These are phyloP conservation scores for Exophiala mesophila DNA, from an alignment of 2,329 filamentous ascomycete genomes.

Conservation along the genomic window DNA sequence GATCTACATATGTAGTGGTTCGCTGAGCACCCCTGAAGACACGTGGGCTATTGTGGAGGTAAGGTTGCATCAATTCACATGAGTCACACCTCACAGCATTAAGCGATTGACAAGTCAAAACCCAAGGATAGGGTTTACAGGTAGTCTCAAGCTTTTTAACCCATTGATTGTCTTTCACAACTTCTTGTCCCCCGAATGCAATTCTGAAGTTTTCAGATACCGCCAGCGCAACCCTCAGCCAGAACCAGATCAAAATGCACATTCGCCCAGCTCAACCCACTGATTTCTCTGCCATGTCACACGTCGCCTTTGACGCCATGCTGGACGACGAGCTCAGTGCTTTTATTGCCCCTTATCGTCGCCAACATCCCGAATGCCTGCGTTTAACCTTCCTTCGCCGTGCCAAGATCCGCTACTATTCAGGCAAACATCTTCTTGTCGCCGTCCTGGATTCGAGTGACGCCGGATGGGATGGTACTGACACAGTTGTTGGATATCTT, in stretches of 20 bases:
- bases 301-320: slow-evolving; percentile 18
- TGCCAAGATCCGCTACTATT: slow-evolving; percentile 17
- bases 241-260: too few species aligned
- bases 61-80: too few species aligned
- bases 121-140: too few species aligned
- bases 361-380: slow-evolving; percentile 19
- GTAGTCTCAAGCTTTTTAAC: too few species aligned
- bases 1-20: too few species aligned
- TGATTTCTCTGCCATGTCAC: slow-evolving; percentile 20
- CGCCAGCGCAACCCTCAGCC: too few species aligned
- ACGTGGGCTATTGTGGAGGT: too few species aligned
- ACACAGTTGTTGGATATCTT: slow-evolving; percentile 22
- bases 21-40: too few species aligned
- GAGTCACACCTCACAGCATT: too few species aligned
- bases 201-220: not conserved
- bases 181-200: too few species aligned
- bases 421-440: slow-evolving; percentile 17
- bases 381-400: slow-evolving; percentile 18
- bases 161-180: too few species aligned
- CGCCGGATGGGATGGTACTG: slow-evolving; percentile 12
- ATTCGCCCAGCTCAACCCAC: slow-evolving; percentile 16
- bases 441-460: slow-evolving; percentile 21
- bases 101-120: too few species aligned
- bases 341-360: slow-evolving; percentile 20
- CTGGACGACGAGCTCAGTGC: slow-evolving; percentile 22